Base-by-base conservation (phyloP, 2,329 filamentous ascomycete genomes). In the Hypoxylon sp. region DNA sequence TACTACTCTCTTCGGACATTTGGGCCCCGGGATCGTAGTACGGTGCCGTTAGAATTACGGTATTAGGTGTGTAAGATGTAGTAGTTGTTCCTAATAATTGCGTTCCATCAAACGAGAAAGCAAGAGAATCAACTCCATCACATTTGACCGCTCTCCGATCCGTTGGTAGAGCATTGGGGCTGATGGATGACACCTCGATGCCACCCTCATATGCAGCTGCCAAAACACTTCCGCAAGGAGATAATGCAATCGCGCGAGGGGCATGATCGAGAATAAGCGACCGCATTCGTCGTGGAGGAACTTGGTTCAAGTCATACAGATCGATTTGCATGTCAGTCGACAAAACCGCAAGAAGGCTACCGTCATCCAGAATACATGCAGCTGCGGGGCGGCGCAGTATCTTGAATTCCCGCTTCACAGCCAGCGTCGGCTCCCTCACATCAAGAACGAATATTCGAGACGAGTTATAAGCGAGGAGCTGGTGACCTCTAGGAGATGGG, bases 131-230 rank as follows among this genome's bases (percentile, higher is more conserved):
- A 4, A 94, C 90, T 1, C 85, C 85, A 72, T 91, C 89, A 72
- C 91, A 94, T 72, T 93, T 92, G 59, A 94, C 91, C 10, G 91
- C 87, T 69, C 92, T 84, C 71, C 90, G 85, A 69, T 93, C 90
- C 0, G 87, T 91, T 11, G 85, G 77, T 26, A 89, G 72, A 24
- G 87, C 87, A 55, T 83, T 85, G 2, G 89, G 82, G 49, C 86
- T 87, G 39, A 97, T 80, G 4, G 92, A 91, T 26, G 91, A 89
- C 0, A 97, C 91, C 76, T 97, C 93, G 65, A 97, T 94, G n/a
- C 91, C 92, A 57, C 91, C 91, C 72, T 93, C 89, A 76, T 94
- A 96, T 6, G 93, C 93, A 15, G 92, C 90, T 22, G 93, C 93
- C 47, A 97, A 79, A 13, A 97, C 91, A 44, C 89, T 88, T 22